A percentile compares a stretch with the other conserved stretches of the same genome.
phyloP scores from a whole-genome alignment of 2,329 filamentous ascomycete species.

The Dothistroma pini region DNA sequence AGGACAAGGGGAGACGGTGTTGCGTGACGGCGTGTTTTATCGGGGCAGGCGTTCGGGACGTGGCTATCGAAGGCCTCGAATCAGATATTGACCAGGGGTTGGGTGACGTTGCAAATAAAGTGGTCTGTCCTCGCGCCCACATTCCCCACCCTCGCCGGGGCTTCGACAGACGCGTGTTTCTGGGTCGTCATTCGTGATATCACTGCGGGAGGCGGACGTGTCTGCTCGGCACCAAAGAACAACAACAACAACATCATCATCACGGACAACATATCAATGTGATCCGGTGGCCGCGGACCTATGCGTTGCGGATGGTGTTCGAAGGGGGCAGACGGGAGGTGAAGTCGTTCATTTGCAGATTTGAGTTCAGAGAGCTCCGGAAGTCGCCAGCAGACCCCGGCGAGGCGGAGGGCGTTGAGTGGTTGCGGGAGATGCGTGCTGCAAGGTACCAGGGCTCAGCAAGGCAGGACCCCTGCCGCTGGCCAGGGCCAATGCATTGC shows the following conservation, averaged over 20 bases:
- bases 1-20: neutral
- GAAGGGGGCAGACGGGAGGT: neutral
- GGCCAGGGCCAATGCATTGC: neutral
- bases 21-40: neutral
- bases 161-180: neutral
- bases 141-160: neutral
- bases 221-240: neutral
- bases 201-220: neutral
- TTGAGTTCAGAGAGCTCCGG: neutral
- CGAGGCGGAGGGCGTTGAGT: neutral
- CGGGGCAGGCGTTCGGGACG: neutral
- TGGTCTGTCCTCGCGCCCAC: too few relatives aligned
- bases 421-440: neutral
- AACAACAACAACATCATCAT: too few relatives aligned
- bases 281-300: too few relatives aligned
- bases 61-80: neutral
- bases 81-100: neutral
- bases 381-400: neutral
- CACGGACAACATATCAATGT: too few relatives aligned
- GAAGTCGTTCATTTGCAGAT: neutral
- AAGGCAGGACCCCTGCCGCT: neutral
- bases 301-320: too few relatives aligned
- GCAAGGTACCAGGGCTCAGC: neutral
- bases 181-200: too few relatives aligned
- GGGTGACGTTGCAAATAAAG: neutral